A percentile compares a stretch with the other conserved stretches of the same genome.
Evolutionary conservation across 257 asterid species (phyloP).

Genomic region (Capsicum baccatum): DNA sequence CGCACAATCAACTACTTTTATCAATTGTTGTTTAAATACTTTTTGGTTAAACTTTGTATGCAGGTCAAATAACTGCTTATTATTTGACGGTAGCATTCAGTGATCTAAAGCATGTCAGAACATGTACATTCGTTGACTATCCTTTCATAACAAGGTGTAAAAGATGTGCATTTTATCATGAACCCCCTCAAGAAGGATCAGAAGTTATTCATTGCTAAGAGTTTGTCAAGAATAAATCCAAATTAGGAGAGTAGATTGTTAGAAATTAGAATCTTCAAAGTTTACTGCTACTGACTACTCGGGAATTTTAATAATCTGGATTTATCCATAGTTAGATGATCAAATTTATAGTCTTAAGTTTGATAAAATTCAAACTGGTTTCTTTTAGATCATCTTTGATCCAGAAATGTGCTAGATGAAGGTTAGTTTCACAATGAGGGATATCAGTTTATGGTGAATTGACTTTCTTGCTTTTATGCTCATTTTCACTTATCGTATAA

Average conservation of each 20-base stretch:
- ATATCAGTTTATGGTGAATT: not conserved
- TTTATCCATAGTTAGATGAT: not conserved
- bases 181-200: not conserved
- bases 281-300: not conserved
- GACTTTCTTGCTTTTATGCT: not conserved
- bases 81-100: not conserved
- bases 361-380: not conserved
- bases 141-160: not conserved
- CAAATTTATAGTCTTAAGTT: not conserved
- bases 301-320: not conserved
- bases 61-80: not conserved
- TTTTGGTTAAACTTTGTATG: not conserved
- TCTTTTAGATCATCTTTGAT: not conserved
- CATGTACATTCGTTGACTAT: not conserved
- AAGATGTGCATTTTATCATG: slow-evolving; percentile 6
- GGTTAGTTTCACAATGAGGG: not conserved
- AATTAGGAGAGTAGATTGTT: not conserved
- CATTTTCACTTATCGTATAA: not conserved
- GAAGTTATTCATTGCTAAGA: slow-evolving; percentile 9
- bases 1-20: not conserved
- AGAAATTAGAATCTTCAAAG: no score
- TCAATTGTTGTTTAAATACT: not conserved
- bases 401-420: not conserved
- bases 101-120: not conserved
- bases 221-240: not conserved